phyloP scores from a whole-genome alignment of 495 filamentous ascomycete genomes.

The Hypoxylon cercidicola region DNA sequence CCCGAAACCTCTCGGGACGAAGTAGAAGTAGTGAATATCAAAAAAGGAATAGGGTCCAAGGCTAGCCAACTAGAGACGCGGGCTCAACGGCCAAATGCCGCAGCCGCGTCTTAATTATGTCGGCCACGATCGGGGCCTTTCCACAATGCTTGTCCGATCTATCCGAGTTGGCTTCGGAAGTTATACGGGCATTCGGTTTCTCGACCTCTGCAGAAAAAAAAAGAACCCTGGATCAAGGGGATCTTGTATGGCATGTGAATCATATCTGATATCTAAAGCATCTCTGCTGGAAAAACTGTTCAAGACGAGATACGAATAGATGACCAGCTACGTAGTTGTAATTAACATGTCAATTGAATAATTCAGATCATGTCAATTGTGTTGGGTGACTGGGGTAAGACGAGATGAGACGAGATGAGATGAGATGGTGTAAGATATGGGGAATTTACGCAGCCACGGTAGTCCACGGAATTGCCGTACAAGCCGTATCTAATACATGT shows the following conservation, averaged over 20 bases:
- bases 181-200: neutral
- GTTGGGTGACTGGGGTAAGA: neutral
- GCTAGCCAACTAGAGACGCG: constrained; percentile 15
- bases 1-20: constrained; percentile 1
- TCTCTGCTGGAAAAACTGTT: no score
- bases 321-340: neutral
- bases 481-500: constrained; percentile 1
- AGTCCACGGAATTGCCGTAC: constrained; percentile 24
- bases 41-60: constrained; percentile 3
- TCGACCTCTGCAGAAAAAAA: neutral
- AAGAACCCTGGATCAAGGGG: neutral
- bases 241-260: neutral
- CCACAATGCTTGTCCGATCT: neutral
- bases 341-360: neutral
- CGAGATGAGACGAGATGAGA: constrained; percentile 5
- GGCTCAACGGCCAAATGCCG: neutral
- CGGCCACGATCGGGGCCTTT: neutral
- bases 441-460: no score
- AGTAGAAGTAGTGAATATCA: constrained; percentile 14
- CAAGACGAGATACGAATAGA: no score
- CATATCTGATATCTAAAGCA: neutral
- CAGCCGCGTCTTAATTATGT: neutral
- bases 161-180: neutral
- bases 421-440: constrained; percentile 8
- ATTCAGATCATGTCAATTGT: neutral